A percentile compares a stretch with the other conserved stretches of the same genome.
Evolutionary conservation across 495 filamentous ascomycete species (phyloP).

Genomic region (Xylaria scruposa): DNA sequence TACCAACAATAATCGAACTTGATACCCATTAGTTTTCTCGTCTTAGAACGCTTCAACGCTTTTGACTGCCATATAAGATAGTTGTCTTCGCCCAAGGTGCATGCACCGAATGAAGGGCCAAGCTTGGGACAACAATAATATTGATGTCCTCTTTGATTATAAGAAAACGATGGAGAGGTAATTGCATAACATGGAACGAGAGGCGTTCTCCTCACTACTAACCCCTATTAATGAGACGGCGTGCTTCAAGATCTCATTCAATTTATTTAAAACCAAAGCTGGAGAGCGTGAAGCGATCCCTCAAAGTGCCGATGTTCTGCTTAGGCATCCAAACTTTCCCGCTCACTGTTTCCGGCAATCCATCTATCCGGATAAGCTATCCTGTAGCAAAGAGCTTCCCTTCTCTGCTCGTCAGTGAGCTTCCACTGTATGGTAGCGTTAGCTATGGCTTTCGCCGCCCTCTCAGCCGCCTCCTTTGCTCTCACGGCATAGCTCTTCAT

Average conservation of each 20-base stretch:
- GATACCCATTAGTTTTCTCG: slow-evolving; percentile 24
- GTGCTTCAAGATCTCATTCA: not conserved
- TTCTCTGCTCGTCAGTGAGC: slow-evolving; percentile 21
- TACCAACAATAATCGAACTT: slow-evolving; percentile 16
- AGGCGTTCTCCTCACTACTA: not conserved
- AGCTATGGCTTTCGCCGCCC: slow-evolving; percentile 11
- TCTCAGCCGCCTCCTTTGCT: slow-evolving; percentile 14
- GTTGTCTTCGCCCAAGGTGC: not conserved
- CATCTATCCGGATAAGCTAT: slow-evolving; percentile 2
- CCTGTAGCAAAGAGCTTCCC: slow-evolving; percentile 17
- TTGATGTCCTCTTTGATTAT: not conserved
- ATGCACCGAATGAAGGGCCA: not conserved
- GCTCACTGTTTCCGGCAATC: not conserved
- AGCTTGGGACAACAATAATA: not conserved
- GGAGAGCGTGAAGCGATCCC: not conserved
- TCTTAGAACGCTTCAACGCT: not conserved
- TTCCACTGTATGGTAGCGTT: slow-evolving; percentile 21
- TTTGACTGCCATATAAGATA: not conserved
- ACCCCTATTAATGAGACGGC: not conserved
- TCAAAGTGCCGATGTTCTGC: not conserved
- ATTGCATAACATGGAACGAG: not conserved
- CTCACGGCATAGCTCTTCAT: slow-evolving; percentile 7
- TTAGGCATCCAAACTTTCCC: not conserved
- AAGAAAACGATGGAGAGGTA: not conserved
- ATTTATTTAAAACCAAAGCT: not conserved